phyloP scores from a whole-genome alignment of 305 asterid genomes.

The Coffea humblotiana region DNA sequence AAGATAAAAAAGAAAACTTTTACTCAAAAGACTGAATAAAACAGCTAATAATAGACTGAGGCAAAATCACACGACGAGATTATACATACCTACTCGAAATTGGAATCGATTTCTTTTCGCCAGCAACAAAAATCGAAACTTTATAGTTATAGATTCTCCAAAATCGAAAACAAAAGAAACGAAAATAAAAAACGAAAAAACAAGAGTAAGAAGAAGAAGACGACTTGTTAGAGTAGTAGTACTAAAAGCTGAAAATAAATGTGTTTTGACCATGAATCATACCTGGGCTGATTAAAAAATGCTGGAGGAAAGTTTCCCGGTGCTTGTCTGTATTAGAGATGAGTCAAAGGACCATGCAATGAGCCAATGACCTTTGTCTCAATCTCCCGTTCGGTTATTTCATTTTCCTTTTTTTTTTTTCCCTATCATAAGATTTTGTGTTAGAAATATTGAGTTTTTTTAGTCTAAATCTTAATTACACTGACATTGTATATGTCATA shows the following conservation, averaged over 20 bases:
- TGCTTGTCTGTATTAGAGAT: conserved; percentile 7
- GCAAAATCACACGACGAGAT: background rate
- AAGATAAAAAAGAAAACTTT: background rate
- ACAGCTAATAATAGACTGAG: background rate
- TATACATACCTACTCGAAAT: conserved; percentile 12
- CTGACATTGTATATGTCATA: too few species aligned
- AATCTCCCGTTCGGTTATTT: background rate
- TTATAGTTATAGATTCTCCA: background rate
- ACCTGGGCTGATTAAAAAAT: conserved; percentile 1
- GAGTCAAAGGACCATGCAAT: background rate
- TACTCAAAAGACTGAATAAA: background rate
- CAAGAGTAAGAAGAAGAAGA: background rate
- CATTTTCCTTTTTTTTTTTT: background rate
- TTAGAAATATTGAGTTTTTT: too few species aligned
- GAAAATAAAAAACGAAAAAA: background rate
- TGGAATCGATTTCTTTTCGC: background rate
- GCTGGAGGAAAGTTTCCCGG: background rate
- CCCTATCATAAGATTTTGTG: too few species aligned
- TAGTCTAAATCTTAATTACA: too few species aligned
- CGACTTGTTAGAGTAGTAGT: background rate
- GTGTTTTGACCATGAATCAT: background rate
- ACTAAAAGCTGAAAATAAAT: background rate
- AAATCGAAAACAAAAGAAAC: background rate
- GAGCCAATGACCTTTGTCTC: conserved; percentile 8
- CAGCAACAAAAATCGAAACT: conserved; percentile 4